Percentiles rank a stretch among this genome's conserved stretches.
phyloP scores from a whole-genome alignment of 1,139 yeast genomes.

The Hyphopichia fennica region DNA sequence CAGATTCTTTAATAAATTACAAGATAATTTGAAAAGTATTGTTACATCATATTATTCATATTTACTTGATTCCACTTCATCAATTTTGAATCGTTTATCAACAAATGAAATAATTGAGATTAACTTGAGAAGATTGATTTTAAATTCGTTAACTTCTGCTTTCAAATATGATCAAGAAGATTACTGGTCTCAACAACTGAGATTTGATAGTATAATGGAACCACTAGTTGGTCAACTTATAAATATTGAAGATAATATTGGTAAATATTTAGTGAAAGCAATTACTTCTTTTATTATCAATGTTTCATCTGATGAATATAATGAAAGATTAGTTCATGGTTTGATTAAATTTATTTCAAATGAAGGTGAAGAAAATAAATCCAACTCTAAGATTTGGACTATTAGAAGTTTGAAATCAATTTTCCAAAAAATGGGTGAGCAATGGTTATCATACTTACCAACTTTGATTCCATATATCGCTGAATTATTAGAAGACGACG shows the following conservation, averaged over 20 bases:
- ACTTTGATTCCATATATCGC: constrained; percentile 95
- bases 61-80: constrained; percentile 68
- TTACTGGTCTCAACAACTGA: constrained; percentile 86
- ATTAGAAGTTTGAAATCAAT: constrained; percentile 74
- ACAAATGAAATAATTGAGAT: constrained; percentile 43
- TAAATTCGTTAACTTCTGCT: constrained; percentile 72
- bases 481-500: constrained; percentile 92
- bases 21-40: constrained; percentile 80
- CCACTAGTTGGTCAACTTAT: constrained; percentile 66
- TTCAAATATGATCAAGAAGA: constrained; percentile 91
- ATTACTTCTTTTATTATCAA: constrained; percentile 72
- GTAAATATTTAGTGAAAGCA: constrained; percentile 78
- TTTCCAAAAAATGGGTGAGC: constrained; percentile 91
- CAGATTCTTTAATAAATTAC: constrained; percentile 82
- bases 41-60: constrained; percentile 88
- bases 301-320: constrained; percentile 82
- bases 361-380: constrained; percentile 26
- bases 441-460: constrained; percentile 88
- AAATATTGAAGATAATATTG: constrained; percentile 66
- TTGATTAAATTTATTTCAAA: constrained; percentile 40
- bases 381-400: constrained; percentile 73
- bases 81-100: constrained; percentile 51
- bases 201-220: constrained; percentile 70
- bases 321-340: constrained; percentile 45
- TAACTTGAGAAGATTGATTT: constrained; percentile 67